phyloP scores from a whole-genome alignment of 106 monocot species.

The Platanthera zijinensis region DNA sequence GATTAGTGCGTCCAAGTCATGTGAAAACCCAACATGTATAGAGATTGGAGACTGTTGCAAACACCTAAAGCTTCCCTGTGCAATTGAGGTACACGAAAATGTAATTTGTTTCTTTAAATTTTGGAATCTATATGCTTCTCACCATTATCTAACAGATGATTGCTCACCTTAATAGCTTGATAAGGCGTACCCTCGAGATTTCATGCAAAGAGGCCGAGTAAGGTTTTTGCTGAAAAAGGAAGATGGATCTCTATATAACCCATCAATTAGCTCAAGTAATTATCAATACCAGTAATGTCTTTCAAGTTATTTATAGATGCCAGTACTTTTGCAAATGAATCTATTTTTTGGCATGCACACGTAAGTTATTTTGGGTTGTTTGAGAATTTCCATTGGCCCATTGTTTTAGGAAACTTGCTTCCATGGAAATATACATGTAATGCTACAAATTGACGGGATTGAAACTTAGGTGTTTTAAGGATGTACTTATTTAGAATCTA shows the following conservation, averaged over 20 bases:
- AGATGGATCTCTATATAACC: conserved; percentile 66
- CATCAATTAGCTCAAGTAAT: conserved; percentile 68
- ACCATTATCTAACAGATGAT: not conserved
- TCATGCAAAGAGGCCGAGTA: conserved; percentile 88
- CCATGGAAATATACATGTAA: too few relatives aligned
- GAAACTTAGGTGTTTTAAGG: too few relatives aligned
- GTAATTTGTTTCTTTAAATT: not conserved
- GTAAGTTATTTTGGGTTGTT: too few relatives aligned
- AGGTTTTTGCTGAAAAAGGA: conserved; percentile 74
- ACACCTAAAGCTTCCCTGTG: conserved; percentile 67
- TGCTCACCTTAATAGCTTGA: conserved; percentile 42
- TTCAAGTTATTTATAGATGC: not conserved
- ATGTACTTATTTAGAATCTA: too few relatives aligned
- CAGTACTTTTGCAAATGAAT: too few relatives aligned
- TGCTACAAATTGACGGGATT: too few relatives aligned
- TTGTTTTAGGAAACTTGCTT: too few relatives aligned
- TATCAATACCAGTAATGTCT: not conserved
- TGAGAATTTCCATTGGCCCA: too few relatives aligned
- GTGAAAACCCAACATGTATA: conserved; percentile 62
- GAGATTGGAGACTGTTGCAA: conserved; percentile 73
- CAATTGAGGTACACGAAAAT: conserved; percentile 49
- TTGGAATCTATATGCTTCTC: not conserved
- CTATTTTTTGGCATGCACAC: too few relatives aligned
- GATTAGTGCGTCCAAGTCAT: conserved; percentile 36
- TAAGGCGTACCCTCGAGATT: conserved; percentile 88